A percentile compares a stretch with the other conserved stretches of the same genome.
These are phyloP conservation scores for Penicillium salamii DNA, from an alignment of 495 filamentous ascomycete species.

Conservation along the genomic window DNA sequence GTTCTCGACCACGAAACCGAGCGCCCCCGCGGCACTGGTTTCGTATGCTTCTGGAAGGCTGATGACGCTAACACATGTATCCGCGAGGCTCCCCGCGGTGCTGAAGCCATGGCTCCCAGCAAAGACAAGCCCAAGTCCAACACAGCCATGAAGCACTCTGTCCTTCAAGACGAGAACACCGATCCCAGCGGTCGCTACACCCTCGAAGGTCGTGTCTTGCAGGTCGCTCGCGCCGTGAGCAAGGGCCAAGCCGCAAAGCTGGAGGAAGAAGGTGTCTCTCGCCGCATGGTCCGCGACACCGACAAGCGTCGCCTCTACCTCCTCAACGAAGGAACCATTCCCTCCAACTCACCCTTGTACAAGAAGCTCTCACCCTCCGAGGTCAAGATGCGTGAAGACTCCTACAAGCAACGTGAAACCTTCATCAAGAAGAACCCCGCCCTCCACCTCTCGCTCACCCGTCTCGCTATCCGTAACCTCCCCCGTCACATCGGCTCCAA, in stretches of 20 bases:
- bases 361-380: slow-evolving; percentile 74
- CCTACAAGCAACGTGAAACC: slow-evolving; percentile 80
- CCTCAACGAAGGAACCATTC: slow-evolving; percentile 79
- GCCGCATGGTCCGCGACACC: slow-evolving; percentile 66
- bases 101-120: slow-evolving; percentile 32
- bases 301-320: slow-evolving; percentile 94
- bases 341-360: slow-evolving; percentile 68
- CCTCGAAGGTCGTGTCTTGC: slow-evolving; percentile 81
- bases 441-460: slow-evolving; percentile 85
- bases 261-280: slow-evolving; percentile 60
- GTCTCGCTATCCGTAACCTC: slow-evolving; percentile 91
- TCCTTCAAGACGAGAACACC: slow-evolving; percentile 76
- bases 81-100: slow-evolving; percentile 61
- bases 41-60: slow-evolving; percentile 84
- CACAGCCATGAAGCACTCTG: slow-evolving; percentile 59
- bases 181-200: slow-evolving; percentile 83
- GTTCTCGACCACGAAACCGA: slow-evolving; percentile 83
- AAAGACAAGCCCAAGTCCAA: slow-evolving; percentile 42
- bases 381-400: slow-evolving; percentile 82
- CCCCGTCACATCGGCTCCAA: slow-evolving; percentile 82
- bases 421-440: slow-evolving; percentile 87
- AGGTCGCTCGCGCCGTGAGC: slow-evolving; percentile 79
- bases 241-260: slow-evolving; percentile 73
- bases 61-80: slow-evolving; percentile 73
- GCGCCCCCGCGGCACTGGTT: slow-evolving; percentile 85